Percentiles rank a stretch among this genome's conserved stretches.
Conservation (phyloP, 1,284 basidiomycete genomes). For the Neonothopanus nambi region DNA sequence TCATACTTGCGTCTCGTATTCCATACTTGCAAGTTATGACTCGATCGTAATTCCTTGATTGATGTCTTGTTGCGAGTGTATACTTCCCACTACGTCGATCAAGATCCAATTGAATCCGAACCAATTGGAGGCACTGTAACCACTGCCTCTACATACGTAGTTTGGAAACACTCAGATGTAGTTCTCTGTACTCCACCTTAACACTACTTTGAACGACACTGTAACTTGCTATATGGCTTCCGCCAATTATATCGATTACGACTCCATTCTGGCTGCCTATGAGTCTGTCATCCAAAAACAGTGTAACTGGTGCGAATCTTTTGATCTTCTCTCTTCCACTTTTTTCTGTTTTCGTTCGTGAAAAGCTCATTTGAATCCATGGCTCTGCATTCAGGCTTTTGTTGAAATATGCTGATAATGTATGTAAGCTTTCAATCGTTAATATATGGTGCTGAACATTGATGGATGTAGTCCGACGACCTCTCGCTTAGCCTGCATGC, state of each 20-base stretch:
- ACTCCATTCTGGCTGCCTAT: constrained; percentile 11
- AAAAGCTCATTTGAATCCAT: neutral
- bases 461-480: constrained; percentile 28
- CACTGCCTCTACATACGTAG: too few species aligned
- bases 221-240: constrained; percentile 1
- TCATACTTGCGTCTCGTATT: too few species aligned
- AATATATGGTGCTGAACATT: neutral
- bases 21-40: too few species aligned
- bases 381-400: constrained; percentile 7
- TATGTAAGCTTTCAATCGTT: neutral
- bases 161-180: too few species aligned
- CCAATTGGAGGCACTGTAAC: too few species aligned
- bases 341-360: neutral
- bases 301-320: constrained; percentile 13
- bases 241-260: constrained; percentile 10
- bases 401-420: constrained; percentile 14
- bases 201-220: too few species aligned
- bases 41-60: too few species aligned
- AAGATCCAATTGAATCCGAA: too few species aligned
- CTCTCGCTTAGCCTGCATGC: constrained; percentile 33
- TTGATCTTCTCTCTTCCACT: neutral
- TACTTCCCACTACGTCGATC: too few species aligned
- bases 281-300: constrained; percentile 8
- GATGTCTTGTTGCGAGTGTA: too few species aligned
- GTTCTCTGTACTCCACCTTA: too few species aligned